phyloP scores from a whole-genome alignment of 768 basidiomycete genomes.

The Rhodotorula diobovata region DNA sequence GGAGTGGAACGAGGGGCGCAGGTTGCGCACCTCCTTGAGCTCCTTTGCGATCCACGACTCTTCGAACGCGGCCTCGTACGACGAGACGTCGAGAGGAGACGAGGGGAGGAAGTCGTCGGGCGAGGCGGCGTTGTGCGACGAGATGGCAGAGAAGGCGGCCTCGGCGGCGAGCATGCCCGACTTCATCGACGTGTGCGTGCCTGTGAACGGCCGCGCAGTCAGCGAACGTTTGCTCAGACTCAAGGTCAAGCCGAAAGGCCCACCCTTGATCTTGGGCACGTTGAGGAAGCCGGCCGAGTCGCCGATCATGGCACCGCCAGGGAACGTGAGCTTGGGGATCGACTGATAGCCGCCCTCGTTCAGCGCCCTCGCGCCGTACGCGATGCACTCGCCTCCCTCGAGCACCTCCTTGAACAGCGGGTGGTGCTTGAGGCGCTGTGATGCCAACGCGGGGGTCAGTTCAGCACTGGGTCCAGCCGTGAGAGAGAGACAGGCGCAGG shows the following conservation, averaged over 20 bases:
- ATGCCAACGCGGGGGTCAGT: slow-evolving; percentile 33
- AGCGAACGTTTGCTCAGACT: neutral
- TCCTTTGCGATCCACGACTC: slow-evolving; percentile 81
- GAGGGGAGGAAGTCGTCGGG: slow-evolving; percentile 39
- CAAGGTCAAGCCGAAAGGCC: neutral
- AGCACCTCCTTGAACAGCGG: slow-evolving; percentile 81
- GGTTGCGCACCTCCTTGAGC: slow-evolving; percentile 81
- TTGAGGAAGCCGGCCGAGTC: slow-evolving; percentile 96
- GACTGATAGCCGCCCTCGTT: slow-evolving; percentile 94
- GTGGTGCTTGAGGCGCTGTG: slow-evolving; percentile 88
- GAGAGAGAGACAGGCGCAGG: slow-evolving; percentile 7
- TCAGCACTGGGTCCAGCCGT: neutral
- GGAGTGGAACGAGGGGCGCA: slow-evolving; percentile 80
- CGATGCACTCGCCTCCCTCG: slow-evolving; percentile 68
- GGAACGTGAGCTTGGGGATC: slow-evolving; percentile 79
- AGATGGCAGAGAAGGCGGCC: slow-evolving; percentile 65
- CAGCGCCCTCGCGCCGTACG: slow-evolving; percentile 81
- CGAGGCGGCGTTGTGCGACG: slow-evolving; percentile 39
- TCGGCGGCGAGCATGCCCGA: slow-evolving; percentile 96
- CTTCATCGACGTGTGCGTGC: slow-evolving; percentile 97
- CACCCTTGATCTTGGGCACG: slow-evolving; percentile 91
- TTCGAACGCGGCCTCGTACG: slow-evolving; percentile 65
- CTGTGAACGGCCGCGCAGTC: neutral
- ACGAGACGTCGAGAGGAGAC: slow-evolving; percentile 59
- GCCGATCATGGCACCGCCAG: slow-evolving; percentile 89